Conservation (phyloP, 495 filamentous ascomycete genomes). For the Jackrogersella minutella region DNA sequence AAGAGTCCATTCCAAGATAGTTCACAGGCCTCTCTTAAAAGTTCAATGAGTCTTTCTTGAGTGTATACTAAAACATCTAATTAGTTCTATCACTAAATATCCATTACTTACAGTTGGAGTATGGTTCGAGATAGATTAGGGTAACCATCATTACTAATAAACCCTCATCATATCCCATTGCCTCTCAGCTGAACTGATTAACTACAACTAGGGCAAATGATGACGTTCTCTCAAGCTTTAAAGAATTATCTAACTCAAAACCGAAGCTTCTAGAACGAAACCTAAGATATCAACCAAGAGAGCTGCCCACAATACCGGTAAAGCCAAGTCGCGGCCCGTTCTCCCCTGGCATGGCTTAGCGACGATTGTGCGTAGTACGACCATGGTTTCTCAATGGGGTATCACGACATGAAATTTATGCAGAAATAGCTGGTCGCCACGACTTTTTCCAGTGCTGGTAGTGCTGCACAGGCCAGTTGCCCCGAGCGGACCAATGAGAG, state of each 20-base stretch:
- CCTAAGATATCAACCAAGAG: background rate
- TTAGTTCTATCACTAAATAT: too few relatives aligned
- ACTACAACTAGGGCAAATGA: too few relatives aligned
- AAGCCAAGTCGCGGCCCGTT: background rate
- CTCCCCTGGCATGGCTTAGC: background rate
- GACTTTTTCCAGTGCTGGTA: background rate
- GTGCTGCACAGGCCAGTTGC: background rate
- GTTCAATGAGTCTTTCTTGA: too few relatives aligned
- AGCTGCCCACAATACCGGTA: too few relatives aligned
- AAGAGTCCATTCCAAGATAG: too few relatives aligned
- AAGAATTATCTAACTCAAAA: background rate
- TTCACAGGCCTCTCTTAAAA: too few relatives aligned
- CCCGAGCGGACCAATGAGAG: conserved; percentile 9
- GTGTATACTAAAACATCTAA: too few relatives aligned
- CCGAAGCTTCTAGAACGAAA: background rate
- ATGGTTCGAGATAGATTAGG: too few relatives aligned
- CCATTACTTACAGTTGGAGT: too few relatives aligned
- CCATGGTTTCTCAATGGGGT: background rate
- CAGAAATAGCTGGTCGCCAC: background rate
- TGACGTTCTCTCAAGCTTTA: background rate
- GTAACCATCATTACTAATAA: background rate
- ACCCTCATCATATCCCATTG: background rate
- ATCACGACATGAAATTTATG: background rate
- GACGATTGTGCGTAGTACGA: background rate
- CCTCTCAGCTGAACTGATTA: background rate